Evolutionary conservation across 2,329 filamentous ascomycete species (phyloP).

Genomic region (Neocatenulostroma microsporum): DNA sequence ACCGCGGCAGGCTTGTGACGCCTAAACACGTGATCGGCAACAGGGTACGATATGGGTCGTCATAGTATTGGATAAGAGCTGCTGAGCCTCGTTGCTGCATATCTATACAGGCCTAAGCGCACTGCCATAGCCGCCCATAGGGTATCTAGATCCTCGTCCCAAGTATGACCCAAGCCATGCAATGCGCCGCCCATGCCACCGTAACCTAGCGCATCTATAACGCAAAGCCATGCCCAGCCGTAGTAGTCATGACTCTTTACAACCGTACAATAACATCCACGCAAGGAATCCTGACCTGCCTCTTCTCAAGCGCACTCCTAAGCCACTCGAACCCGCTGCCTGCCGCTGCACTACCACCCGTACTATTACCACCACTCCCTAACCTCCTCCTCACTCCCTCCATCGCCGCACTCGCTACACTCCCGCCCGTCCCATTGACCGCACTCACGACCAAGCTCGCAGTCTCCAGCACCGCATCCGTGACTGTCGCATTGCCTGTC

Average conservation of each 20-base stretch:
- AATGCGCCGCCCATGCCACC: no score
- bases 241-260: no score
- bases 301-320: conserved; percentile 67
- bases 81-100: no score
- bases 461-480: conserved; percentile 57
- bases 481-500: conserved; percentile 25
- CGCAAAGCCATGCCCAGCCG: not conserved
- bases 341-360: conserved; percentile 34
- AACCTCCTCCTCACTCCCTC: conserved; percentile 48
- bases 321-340: conserved; percentile 77
- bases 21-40: no score
- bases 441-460: conserved; percentile 42
- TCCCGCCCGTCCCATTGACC: conserved; percentile 62
- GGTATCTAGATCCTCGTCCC: no score
- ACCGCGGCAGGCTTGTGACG: no score
- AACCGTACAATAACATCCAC: conserved; percentile 69
- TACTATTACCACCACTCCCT: conserved; percentile 39
- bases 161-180: no score
- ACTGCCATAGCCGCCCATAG: no score
- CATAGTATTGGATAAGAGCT: no score
- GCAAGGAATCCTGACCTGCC: conserved; percentile 86
- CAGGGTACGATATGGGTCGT: no score
- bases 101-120: no score
- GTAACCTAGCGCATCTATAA: no score
- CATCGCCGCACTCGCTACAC: conserved; percentile 58